Evolutionary conservation across 805 yeast species (phyloP).

Genomic region (Wickerhamomyces sydowiorum): DNA sequence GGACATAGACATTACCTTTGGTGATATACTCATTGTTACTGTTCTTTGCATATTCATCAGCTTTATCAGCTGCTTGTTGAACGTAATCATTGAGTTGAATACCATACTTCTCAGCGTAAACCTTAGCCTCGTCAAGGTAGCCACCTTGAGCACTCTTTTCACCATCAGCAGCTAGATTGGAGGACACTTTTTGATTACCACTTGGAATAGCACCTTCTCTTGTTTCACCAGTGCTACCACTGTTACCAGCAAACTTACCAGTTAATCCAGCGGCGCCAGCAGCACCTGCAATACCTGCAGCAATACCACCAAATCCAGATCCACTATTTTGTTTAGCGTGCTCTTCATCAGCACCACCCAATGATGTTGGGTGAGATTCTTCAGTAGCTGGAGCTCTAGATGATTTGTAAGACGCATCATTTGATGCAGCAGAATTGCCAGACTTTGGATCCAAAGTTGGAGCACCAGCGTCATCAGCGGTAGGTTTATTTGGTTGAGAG

Average conservation of each 20-base stretch:
- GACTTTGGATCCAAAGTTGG: conserved; percentile 1
- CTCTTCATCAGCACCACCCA: neutral
- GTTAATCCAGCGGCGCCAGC: neutral
- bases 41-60: conserved; percentile 9
- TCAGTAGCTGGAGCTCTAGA: conserved; percentile 1
- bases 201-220: neutral
- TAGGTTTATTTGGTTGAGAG: neutral
- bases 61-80: conserved; percentile 13
- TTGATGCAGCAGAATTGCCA: neutral
- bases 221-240: neutral
- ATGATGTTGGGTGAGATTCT: conserved; percentile 1
- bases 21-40: conserved; percentile 7
- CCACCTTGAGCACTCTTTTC: neutral
- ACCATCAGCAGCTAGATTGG: conserved; percentile 1
- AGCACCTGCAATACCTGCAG: neutral
- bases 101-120: conserved; percentile 4
- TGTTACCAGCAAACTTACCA: neutral
- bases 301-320: neutral
- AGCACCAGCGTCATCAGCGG: neutral
- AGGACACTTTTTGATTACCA: neutral
- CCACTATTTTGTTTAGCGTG: neutral
- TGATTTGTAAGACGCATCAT: neutral
- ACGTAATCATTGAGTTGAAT: conserved; percentile 7
- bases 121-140: conserved; percentile 6
- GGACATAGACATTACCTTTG: conserved; percentile 9